Conservation (phyloP, 306 rosid species). For the Malus sylvestris region DNA sequence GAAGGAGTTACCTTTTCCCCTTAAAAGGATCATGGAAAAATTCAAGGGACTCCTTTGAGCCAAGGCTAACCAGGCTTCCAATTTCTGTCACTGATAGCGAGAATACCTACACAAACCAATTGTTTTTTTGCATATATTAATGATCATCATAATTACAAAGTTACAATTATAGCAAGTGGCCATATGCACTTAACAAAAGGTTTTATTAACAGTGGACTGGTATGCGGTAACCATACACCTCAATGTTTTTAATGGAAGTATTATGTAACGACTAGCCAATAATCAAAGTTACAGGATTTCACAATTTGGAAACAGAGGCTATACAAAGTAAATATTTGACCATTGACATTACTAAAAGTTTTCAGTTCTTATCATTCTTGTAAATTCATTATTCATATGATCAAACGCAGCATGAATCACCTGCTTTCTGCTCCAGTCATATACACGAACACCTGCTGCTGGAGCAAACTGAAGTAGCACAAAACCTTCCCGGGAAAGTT, state of each 20-base stretch:
- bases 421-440: conserved; percentile 93
- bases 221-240: neutral
- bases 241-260: neutral
- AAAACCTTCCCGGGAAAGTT: conserved; percentile 78
- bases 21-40: conserved; percentile 64
- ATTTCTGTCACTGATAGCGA: conserved; percentile 79
- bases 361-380: neutral
- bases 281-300: neutral
- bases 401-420: conserved; percentile 24
- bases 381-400: neutral
- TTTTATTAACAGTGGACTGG: neutral
- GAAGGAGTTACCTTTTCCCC: conserved; percentile 53
- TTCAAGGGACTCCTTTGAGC: conserved; percentile 60
- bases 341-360: neutral
- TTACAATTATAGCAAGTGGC: neutral
- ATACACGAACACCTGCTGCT: conserved; percentile 58
- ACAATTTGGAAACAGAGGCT: neutral
- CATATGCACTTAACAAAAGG: neutral
- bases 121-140: neutral
- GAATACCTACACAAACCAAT: conserved; percentile 53
- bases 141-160: neutral
- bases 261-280: neutral
- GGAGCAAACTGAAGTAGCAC: conserved; percentile 94
- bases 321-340: neutral
- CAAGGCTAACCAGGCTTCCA: conserved; percentile 70